These are phyloP conservation scores for Sodiomyces alkalinus DNA, from an alignment of 2,329 filamentous ascomycete species.

Conservation along the genomic window DNA sequence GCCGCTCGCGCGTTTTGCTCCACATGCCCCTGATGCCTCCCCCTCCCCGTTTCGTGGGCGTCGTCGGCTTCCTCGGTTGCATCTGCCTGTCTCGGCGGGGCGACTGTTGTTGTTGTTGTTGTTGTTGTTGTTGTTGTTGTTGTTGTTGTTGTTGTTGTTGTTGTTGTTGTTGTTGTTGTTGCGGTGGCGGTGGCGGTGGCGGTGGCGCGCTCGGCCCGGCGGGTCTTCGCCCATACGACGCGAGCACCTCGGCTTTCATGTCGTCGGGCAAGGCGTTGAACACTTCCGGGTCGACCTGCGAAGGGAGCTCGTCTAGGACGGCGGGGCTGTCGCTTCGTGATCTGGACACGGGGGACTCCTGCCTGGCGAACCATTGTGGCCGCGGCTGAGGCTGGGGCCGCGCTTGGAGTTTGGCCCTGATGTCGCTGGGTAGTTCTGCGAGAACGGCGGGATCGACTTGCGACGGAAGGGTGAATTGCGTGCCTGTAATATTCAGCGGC, in stretches of 20 bases:
- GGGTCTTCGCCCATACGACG: slow-evolving; percentile 41
- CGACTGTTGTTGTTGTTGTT: no score
- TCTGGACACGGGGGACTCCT: slow-evolving; percentile 15
- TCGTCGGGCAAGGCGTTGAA: slow-evolving; percentile 74
- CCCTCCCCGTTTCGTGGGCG: slow-evolving; percentile 50
- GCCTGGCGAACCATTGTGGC: slow-evolving; percentile 10
- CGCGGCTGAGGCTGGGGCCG: slow-evolving; percentile 8
- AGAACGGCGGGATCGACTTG: slow-evolving; percentile 73
- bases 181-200: slow-evolving; percentile 12
- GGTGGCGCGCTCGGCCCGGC: no score
- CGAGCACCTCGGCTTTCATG: slow-evolving; percentile 69
- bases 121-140: no score
- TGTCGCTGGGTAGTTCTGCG: slow-evolving; percentile 70
- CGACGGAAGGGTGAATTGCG: slow-evolving; percentile 80
- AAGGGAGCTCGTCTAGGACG: slow-evolving; percentile 35
- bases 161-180: no score
- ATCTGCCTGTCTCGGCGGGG: slow-evolving; percentile 40
- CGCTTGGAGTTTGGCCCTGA: slow-evolving; percentile 50
- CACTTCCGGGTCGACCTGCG: slow-evolving; percentile 73
- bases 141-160: no score
- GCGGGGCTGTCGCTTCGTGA: slow-evolving; percentile 24
- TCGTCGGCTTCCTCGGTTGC: slow-evolving; percentile 35
- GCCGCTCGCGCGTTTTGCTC: slow-evolving; percentile 31
- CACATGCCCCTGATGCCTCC: slow-evolving; percentile 22
- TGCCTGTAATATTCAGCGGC: slow-evolving; percentile 66